Evolutionary conservation across 805 yeast species (phyloP).

Genomic region (Clavispora asparagi): DNA sequence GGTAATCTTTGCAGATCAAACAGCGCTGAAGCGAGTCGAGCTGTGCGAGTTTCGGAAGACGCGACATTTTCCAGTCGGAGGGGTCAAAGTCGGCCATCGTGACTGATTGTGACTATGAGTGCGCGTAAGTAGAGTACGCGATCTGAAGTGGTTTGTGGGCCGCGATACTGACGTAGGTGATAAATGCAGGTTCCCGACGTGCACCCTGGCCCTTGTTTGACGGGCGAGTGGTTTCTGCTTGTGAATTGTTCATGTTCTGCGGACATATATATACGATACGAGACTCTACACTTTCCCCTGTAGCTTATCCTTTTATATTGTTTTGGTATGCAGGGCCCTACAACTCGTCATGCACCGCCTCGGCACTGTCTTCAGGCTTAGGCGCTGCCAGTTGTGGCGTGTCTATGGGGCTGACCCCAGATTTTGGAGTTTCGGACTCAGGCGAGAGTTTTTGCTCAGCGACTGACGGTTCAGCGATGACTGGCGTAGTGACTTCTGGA

Average conservation of each 20-base stretch:
- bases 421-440: background rate
- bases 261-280: no score
- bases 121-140: background rate
- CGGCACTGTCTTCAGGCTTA: background rate
- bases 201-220: no score
- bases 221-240: no score
- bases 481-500: background rate
- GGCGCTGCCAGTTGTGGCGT: background rate
- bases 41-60: conserved; percentile 50
- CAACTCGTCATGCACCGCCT: conserved; percentile 3
- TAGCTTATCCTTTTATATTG: background rate
- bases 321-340: background rate
- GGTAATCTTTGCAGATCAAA: conserved; percentile 81
- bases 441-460: background rate
- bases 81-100: conserved; percentile 42
- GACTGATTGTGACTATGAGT: no score
- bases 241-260: no score
- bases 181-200: background rate
- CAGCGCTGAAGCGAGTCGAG: conserved; percentile 75
- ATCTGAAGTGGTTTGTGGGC: background rate
- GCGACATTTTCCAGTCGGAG: conserved; percentile 59
- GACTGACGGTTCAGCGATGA: background rate
- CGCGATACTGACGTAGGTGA: background rate
- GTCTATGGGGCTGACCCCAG: background rate
- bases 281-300: no score